phyloP scores from a whole-genome alignment of 2,329 filamentous ascomycete species.

The Talaromyces sp. region DNA sequence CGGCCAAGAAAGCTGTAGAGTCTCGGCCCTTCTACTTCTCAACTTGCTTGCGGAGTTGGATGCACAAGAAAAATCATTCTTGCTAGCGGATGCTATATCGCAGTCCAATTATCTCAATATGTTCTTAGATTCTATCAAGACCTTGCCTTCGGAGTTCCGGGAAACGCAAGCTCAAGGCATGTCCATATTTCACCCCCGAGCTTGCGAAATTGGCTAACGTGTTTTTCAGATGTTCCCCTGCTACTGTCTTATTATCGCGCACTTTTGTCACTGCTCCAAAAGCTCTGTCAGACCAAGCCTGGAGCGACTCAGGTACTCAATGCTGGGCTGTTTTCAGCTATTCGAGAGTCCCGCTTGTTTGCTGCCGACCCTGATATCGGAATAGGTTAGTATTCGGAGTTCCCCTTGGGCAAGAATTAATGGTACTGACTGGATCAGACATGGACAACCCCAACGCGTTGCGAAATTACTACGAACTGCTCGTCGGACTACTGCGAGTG shows the following conservation, averaged over 20 bases:
- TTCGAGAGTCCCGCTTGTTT: slow-evolving; percentile 82
- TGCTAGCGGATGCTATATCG: slow-evolving; percentile 74
- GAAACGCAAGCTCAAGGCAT: slow-evolving; percentile 55
- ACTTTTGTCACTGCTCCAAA: slow-evolving; percentile 74
- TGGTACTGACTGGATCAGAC: slow-evolving; percentile 38
- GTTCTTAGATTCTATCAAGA: slow-evolving; percentile 79
- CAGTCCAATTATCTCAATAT: slow-evolving; percentile 88
- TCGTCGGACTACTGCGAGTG: slow-evolving; percentile 75
- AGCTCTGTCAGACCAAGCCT: slow-evolving; percentile 75
- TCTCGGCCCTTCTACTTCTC: slow-evolving; percentile 81
- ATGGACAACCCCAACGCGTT: slow-evolving; percentile 66
- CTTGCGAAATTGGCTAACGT: slow-evolving; percentile 1
- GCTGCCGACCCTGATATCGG: slow-evolving; percentile 88
- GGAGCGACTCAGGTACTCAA: slow-evolving; percentile 86
- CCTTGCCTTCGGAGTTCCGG: slow-evolving; percentile 68
- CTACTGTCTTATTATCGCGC: slow-evolving; percentile 64
- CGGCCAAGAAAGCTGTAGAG: slow-evolving; percentile 74
- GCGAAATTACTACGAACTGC: slow-evolving; percentile 75
- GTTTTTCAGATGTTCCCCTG: slow-evolving; percentile 46
- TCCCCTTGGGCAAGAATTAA: slow-evolving; percentile 12
- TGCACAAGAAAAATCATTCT: slow-evolving; percentile 64
- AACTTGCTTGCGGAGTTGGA: slow-evolving; percentile 71
- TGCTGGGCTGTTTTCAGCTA: slow-evolving; percentile 75
- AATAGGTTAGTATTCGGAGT: slow-evolving; percentile 47
- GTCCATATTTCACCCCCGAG: slow-evolving; percentile 15